These are phyloP conservation scores for Penicillium italicum DNA, from an alignment of 2,329 filamentous ascomycete genomes.

Conservation along the genomic window DNA sequence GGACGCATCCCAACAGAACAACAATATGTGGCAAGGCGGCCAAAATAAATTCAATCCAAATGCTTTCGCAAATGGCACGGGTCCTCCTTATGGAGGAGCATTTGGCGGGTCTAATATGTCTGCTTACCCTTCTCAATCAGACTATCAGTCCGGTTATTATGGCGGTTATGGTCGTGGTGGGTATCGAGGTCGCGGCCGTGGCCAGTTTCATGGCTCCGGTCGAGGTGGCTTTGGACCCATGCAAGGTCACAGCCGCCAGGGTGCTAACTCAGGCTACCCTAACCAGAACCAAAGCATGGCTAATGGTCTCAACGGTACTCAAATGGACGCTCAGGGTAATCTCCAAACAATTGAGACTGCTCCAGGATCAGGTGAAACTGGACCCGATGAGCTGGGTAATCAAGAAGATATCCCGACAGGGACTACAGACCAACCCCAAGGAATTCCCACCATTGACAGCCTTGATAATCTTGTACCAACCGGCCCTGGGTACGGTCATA, in stretches of 20 bases:
- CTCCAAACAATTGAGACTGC: constrained; percentile 19
- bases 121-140: constrained; percentile 61
- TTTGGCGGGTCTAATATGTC: constrained; percentile 65
- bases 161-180: constrained; percentile 63
- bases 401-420: neutral
- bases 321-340: constrained; percentile 2
- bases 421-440: constrained; percentile 14
- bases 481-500: constrained; percentile 9
- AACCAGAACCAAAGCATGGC: constrained; percentile 30
- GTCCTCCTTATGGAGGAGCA: constrained; percentile 76
- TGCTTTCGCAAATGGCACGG: constrained; percentile 70
- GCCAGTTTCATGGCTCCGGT: constrained; percentile 47
- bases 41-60: constrained; percentile 89
- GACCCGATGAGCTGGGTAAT: neutral
- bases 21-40: constrained; percentile 68
- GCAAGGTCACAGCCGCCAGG: constrained; percentile 34
- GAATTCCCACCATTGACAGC: constrained; percentile 28
- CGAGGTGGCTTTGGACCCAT: constrained; percentile 38
- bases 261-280: constrained; percentile 34
- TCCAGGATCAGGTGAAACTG: neutral
- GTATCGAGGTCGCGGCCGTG: constrained; percentile 60
- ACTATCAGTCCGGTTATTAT: constrained; percentile 73
- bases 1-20: constrained; percentile 66
- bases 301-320: constrained; percentile 25
- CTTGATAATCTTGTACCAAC: constrained; percentile 14